Percentiles rank a stretch among this genome's conserved stretches.
phyloP scores from a whole-genome alignment of 805 yeast species.

The Debaryomyces maramus region DNA sequence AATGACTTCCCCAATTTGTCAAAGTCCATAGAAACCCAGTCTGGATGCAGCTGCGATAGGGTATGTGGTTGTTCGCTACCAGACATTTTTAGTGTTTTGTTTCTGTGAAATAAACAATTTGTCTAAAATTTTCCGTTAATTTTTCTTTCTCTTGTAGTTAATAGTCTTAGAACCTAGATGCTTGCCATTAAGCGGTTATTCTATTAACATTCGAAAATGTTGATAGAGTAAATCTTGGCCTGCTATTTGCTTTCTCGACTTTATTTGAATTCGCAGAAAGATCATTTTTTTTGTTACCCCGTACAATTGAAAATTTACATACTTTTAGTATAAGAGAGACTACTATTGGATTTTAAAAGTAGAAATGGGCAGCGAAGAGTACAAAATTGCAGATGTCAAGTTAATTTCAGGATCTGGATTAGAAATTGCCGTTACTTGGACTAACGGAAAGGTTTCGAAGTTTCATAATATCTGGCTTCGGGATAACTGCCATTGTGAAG shows the following conservation, averaged over 20 bases:
- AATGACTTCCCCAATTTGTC: slow-evolving; percentile 47
- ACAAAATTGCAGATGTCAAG: not conserved
- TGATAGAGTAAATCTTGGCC: too few relatives aligned
- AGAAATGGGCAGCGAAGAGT: not conserved
- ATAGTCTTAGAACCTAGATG: too few relatives aligned
- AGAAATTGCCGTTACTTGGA: slow-evolving; percentile 8
- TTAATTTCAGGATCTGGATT: not conserved
- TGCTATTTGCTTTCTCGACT: too few relatives aligned
- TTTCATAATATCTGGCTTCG: slow-evolving; percentile 60
- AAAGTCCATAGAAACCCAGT: slow-evolving; percentile 55
- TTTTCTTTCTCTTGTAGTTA: too few relatives aligned
- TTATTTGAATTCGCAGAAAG: too few relatives aligned
- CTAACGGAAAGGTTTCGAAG: slow-evolving; percentile 9
- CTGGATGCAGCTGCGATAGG: slow-evolving; percentile 25
- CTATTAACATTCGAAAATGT: too few relatives aligned
- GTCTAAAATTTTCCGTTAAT: too few relatives aligned
- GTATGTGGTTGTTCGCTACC: not conserved
- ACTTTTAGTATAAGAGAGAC: too few relatives aligned
- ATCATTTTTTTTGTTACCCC: too few relatives aligned
- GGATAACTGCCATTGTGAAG: slow-evolving; percentile 60
- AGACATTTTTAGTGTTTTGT: not conserved
- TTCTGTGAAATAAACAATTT: not conserved
- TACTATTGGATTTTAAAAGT: too few relatives aligned
- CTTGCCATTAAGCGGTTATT: too few relatives aligned
- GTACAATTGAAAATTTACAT: too few relatives aligned